These are phyloP conservation scores for Dioszegia hungarica DNA, from an alignment of 768 basidiomycete genomes.

Conservation along the genomic window DNA sequence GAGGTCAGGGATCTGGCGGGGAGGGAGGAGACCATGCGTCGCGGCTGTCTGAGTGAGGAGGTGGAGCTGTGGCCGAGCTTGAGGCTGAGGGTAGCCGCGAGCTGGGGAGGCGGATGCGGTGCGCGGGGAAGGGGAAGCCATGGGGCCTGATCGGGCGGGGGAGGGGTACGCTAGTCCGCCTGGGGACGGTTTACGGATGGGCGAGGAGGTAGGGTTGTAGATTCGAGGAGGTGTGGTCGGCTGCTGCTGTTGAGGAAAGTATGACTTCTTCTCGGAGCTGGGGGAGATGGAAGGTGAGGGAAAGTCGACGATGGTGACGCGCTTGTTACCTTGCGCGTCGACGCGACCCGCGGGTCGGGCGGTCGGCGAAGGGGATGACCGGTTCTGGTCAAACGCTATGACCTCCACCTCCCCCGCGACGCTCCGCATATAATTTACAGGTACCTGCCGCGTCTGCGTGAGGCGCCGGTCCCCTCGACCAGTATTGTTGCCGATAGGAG, in stretches of 20 bases:
- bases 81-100: neutral
- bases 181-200: neutral
- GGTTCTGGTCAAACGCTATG: neutral
- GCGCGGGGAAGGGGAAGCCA: neutral
- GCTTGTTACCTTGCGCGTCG: constrained; percentile 9
- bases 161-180: constrained; percentile 8
- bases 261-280: no score
- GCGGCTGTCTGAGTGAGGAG: neutral
- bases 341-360: neutral
- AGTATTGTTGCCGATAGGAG: neutral
- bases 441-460: neutral
- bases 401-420: constrained; percentile 1
- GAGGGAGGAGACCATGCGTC: neutral
- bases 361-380: neutral
- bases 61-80: neutral
- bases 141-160: neutral
- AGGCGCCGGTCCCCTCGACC: neutral
- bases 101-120: neutral
- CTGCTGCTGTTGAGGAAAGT: neutral
- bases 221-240: neutral
- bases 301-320: constrained; percentile 17
- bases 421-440: neutral
- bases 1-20: constrained; percentile 7
- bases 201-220: neutral
- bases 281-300: constrained; percentile 6